Evolutionary conservation across 306 rosid species (phyloP), one percentile per base, ranked within the genome.

Genomic region (Castanospermum australe): DNA sequence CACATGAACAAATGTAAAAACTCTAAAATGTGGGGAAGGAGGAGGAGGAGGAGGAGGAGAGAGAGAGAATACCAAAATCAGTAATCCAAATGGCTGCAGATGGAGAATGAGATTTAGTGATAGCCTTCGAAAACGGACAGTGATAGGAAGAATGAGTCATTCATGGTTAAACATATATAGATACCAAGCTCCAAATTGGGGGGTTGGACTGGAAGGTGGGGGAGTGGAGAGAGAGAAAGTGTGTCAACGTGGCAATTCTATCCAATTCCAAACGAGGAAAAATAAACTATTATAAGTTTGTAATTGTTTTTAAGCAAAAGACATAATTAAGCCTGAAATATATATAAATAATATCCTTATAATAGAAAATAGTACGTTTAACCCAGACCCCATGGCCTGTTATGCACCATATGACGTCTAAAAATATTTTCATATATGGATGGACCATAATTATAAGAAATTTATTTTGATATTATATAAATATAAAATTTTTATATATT

Each of bases 261-360:
- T 94, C 97, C 91, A 55, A 80, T 92, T 94, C 97, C 91, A 55
- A 80, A 75, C 56, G 51, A 67, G 28, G 20, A 35, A 66, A 4
- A n/a, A n/a, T n/a, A n/a, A n/a, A n/a, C n/a, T n/a, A n/a, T n/a
- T n/a, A n/a, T n/a, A n/a, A n/a, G n/a, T n/a, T n/a, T n/a, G n/a
- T n/a, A n/a, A n/a, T n/a, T n/a, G n/a, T n/a, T n/a, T n/a, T n/a
- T n/a, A n/a, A n/a, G n/a, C n/a, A n/a, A n/a, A n/a, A n/a, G n/a
- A n/a, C n/a, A n/a, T n/a, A n/a, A n/a, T n/a, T n/a, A n/a, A n/a
- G n/a, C n/a, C n/a, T n/a, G n/a, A n/a, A n/a, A n/a, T n/a, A n/a
- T n/a, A n/a, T n/a, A n/a, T n/a, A n/a, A n/a, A n/a, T n/a, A n/a
- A n/a, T n/a, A n/a, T n/a, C n/a, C n/a, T n/a, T n/a, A n/a, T n/a